A percentile compares a stretch with the other conserved stretches of the same genome.
These are phyloP conservation scores for Thozetella sp. DNA, from an alignment of 495 filamentous ascomycete genomes.

Conservation along the genomic window DNA sequence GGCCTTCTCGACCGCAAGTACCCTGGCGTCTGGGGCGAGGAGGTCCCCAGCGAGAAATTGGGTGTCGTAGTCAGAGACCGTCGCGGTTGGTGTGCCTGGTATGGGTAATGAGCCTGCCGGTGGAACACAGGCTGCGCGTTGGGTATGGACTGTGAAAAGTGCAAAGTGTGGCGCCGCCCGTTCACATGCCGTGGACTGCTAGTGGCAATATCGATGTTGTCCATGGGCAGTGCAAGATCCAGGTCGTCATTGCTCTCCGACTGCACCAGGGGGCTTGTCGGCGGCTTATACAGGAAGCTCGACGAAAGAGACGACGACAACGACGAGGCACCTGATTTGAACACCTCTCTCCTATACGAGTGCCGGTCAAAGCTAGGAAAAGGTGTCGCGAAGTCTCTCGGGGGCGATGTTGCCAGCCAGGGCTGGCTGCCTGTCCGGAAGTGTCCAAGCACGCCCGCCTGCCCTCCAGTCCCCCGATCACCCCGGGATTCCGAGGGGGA, in stretches of 20 bases:
- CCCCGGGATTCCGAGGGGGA: conserved; percentile 10
- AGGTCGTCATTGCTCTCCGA: conserved; percentile 87
- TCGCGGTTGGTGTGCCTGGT: conserved; percentile 72
- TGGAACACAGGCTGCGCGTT: conserved; percentile 30
- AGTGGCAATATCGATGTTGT: conserved; percentile 41
- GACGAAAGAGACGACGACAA: conserved; percentile 76
- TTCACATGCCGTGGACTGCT: conserved; percentile 20
- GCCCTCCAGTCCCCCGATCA: not conserved
- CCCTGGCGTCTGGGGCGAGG: conserved; percentile 63
- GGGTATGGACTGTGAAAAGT: conserved; percentile 30
- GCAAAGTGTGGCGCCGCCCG: conserved; percentile 37
- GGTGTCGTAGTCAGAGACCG: conserved; percentile 70
- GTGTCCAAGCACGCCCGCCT: not conserved
- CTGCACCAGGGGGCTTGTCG: conserved; percentile 90
- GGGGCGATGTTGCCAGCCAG: conserved; percentile 50
- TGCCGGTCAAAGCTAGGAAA: conserved; percentile 33
- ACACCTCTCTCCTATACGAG: conserved; percentile 24
- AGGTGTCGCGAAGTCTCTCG: conserved; percentile 34
- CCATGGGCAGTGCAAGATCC: conserved; percentile 57
- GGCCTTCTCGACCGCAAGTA: conserved; percentile 63
- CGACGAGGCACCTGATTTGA: conserved; percentile 56
- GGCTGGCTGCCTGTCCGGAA: conserved; percentile 10
- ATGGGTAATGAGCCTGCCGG: conserved; percentile 59
- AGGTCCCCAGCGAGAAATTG: conserved; percentile 50
- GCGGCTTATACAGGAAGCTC: conserved; percentile 82